Conservation (phyloP, 176 grass and related monocot species). For the Oryza meyeriana region DNA sequence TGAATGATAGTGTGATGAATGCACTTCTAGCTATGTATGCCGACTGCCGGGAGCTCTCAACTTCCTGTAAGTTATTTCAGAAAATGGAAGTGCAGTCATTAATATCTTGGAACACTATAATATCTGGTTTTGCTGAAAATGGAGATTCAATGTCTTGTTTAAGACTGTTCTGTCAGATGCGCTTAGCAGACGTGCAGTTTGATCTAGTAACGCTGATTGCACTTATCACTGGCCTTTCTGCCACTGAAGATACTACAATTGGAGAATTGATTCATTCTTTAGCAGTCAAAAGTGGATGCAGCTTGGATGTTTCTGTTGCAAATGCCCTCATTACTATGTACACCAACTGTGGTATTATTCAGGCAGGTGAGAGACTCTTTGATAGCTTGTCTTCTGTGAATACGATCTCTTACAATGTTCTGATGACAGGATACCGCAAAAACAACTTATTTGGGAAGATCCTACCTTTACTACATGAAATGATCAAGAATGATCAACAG, state of each 20-base stretch:
- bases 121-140: conserved; percentile 52
- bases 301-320: conserved; percentile 49
- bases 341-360: conserved; percentile 51
- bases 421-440: conserved; percentile 74
- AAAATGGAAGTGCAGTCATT: conserved; percentile 27
- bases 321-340: conserved; percentile 81
- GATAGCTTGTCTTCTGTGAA: conserved; percentile 30
- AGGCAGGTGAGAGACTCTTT: conserved; percentile 48
- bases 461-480: conserved; percentile 49
- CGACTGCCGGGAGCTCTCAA: conserved; percentile 43
- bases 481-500: conserved; percentile 39
- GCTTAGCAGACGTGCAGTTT: conserved; percentile 36
- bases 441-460: conserved; percentile 37
- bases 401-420: conserved; percentile 54
- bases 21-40: conserved; percentile 56
- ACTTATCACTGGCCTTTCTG: conserved; percentile 41
- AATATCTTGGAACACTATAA: conserved; percentile 80
- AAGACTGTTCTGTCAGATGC: conserved; percentile 47
- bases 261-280: conserved; percentile 54
- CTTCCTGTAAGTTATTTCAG: conserved; percentile 48
- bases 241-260: conserved; percentile 12
- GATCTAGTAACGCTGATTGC: conserved; percentile 67
- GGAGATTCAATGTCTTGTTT: conserved; percentile 37
- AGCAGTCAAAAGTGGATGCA: conserved; percentile 60
- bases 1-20: conserved; percentile 44